phyloP scores from a whole-genome alignment of 192 early-diverging fungal species.

The Mortierella alpina region DNA sequence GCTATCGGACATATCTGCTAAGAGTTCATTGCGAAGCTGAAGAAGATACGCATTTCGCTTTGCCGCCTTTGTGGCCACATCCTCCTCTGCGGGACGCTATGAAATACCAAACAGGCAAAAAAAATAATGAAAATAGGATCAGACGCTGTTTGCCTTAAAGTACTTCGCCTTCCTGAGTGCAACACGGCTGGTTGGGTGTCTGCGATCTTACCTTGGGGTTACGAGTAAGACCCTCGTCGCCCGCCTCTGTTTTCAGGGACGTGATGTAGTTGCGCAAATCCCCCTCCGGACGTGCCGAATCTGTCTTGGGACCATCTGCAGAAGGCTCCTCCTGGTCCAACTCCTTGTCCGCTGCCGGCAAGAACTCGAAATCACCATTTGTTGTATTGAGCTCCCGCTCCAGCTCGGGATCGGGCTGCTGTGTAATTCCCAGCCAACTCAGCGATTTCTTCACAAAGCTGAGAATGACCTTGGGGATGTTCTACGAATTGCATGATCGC shows the following conservation, averaged over 20 bases:
- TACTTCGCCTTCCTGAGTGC: too few relatives aligned
- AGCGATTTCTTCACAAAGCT: conserved; percentile 28
- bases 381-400: conserved; percentile 17
- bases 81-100: too few relatives aligned
- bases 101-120: too few relatives aligned
- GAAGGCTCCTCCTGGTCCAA: not conserved
- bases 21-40: not conserved
- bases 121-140: too few relatives aligned
- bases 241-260: not conserved
- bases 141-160: too few relatives aligned
- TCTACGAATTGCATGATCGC: not conserved
- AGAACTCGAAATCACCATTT: conserved; percentile 13
- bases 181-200: too few relatives aligned
- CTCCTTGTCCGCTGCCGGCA: conserved; percentile 5
- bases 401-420: conserved; percentile 2
- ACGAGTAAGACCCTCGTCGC: not conserved
- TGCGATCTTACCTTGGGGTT: not conserved
- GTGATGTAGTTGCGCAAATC: conserved; percentile 24
- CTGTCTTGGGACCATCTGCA: too few relatives aligned
- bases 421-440: conserved; percentile 22
- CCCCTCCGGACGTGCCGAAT: too few relatives aligned
- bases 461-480: conserved; percentile 19
- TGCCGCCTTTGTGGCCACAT: too few relatives aligned
- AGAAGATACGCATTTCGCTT: not conserved
- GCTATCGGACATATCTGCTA: not conserved